Evolutionary conservation across 2,329 filamentous ascomycete genomes (phyloP), one percentile per base, ranked within the genome.

Genomic region (Orbilia brochopaga): DNA sequence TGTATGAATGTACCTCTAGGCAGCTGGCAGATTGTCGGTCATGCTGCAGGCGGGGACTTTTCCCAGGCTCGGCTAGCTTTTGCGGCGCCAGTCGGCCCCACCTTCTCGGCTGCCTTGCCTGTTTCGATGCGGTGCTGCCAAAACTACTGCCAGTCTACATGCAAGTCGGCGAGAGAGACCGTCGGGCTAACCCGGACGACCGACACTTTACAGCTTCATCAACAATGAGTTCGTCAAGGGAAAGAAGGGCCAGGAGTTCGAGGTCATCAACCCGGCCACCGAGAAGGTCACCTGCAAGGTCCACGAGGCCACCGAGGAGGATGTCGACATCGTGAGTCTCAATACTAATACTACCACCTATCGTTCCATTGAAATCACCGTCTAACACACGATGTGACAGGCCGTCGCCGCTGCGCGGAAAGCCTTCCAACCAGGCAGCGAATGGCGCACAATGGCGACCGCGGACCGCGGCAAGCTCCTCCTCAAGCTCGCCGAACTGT

Each of bases 181-280:
- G n/a, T 46, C 15, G 17, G 42, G 32, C 50, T 73, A 77, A 17
- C 57, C n/a, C 50, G 61, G 35, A 46, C 37, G 23, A 27, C 32
- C 32, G 44, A 42, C 48, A 37, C 6, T 6, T 5, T 19, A 8
- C 77, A 91, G 89, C 73, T 94, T 91, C 85, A 94, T 96, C 85
- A 92, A 94, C 86, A 92, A 93, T 81, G 89, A 97, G 81, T 97
- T 88, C 82, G 86, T 95, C 75, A 87, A 89, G 80, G 85, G 87
- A 79, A 87, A 89, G 74, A 90, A 96, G 77, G 92, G 92, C 83
- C 89, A 91, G 85, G 92, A 88, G 76, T 94, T 96, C 79, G 91
- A 96, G 82, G 90, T 92, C 51, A 88, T 94, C 84, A 96, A 96
- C 85, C 92, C 92, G 70, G 78, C 88, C 75, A 91, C 86, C 75